phyloP scores from a whole-genome alignment of 306 rosid species.

The Castanea crenata region DNA sequence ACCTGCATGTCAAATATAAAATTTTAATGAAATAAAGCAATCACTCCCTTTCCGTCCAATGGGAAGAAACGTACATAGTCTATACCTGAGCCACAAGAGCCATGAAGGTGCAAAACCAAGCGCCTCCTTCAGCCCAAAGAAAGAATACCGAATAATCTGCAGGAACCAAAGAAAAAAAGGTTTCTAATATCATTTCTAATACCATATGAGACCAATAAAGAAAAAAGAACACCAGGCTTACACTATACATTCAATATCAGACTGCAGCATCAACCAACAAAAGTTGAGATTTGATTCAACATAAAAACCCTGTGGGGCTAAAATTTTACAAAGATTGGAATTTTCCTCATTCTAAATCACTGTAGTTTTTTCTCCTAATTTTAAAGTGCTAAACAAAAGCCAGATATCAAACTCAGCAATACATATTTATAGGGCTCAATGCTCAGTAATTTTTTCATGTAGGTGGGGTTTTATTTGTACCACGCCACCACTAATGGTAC shows the following conservation, averaged over 20 bases:
- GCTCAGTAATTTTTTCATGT: background rate
- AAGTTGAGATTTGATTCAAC: background rate
- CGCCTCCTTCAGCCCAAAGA: conserved; percentile 75
- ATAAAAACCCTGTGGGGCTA: too few relatives aligned
- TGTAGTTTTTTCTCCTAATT: background rate
- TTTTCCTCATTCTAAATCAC: background rate
- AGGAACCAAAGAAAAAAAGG: conserved; percentile 10
- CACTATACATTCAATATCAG: background rate
- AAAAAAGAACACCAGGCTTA: background rate
- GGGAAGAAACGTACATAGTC: background rate
- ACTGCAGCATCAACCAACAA: background rate
- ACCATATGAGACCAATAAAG: background rate
- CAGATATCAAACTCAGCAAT: background rate
- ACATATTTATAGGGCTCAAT: background rate
- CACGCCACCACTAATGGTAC: background rate
- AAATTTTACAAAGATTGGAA: background rate
- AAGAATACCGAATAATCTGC: conserved; percentile 76
- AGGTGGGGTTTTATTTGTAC: background rate
- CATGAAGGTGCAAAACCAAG: conserved; percentile 75
- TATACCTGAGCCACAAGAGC: conserved; percentile 87
- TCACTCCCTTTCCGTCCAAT: background rate
- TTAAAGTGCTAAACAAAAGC: background rate
- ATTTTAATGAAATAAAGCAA: background rate
- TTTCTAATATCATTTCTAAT: background rate
- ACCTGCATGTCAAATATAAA: conserved; percentile 41